Base-by-base conservation (phyloP, 352 stramenopile species). In the Pythium biforme region DNA sequence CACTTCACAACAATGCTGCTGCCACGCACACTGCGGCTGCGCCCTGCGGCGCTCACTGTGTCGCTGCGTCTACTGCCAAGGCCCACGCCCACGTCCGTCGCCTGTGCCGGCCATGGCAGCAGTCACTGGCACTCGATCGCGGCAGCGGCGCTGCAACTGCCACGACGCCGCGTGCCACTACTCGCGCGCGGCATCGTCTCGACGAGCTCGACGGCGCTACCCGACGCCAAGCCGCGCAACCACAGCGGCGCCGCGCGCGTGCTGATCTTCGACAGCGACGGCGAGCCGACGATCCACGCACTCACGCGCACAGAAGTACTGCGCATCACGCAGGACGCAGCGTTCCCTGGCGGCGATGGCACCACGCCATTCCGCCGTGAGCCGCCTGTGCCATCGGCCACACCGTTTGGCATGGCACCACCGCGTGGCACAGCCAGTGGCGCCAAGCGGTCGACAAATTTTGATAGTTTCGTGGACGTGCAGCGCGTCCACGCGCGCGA, bases 401-500 rank as follows among this genome's bases (percentile, higher is more conserved):
- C 34, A 11, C 14, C 37, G 37, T 43, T 43, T 43, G 37, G 37
- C 37, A 20, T n/a, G 37, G 37, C 37, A 14, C 37, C 31, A 10
- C 31, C 11, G 11, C 6, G 37, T 20, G 17, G 37, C 37, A 3
- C 9, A n/a, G 37, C 37, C 37, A 43, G 37, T 7, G 17, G 37
- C 37, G 37, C 14, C 37, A 43, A n/a, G 17, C 37, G 37, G 17
- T 43, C 37, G 11, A n/a, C n/a, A n/a, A 43, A 19, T 17, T 67
- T 51, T 39, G 55, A 48, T 12, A 63, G 59, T 11, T 27, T 72
- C 29, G 58, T 72, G 34, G 59, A 73, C 22, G 54, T 64, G 33
- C 61, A 92, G 76, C 68, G 72, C 22, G 83, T 92, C 19, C 83
- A 92, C 61, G 82, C 81, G 4, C 83, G 83, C 39, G 83, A 92